Base-by-base conservation (phyloP, 23 red algal species). In the Gracilaria domingensis region DNA sequence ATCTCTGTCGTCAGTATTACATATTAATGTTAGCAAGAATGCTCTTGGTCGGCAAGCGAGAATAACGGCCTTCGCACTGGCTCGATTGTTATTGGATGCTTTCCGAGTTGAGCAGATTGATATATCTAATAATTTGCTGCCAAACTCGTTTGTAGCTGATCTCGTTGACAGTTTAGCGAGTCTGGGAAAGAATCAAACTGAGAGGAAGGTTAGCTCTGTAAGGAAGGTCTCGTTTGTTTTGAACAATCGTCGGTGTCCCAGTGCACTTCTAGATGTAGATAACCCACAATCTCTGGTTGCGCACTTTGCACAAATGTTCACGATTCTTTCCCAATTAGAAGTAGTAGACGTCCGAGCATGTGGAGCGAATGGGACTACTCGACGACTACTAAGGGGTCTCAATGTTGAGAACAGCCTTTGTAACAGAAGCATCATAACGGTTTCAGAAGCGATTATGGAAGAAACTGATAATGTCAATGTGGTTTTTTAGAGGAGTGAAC, bases 21-120 rank as follows among this genome's bases (percentile, higher is more conserved):
- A 36, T 40, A 17, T 90, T 37, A 80, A 79, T 14, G 36, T 90
- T 20, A 80, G 86, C 34, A 90, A 90, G 73, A 90, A 90, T 71
- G 86, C 70, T 2, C 75, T 90, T 38, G 86, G 86, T 40, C 60
- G 56, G 50, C 59, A 65, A 51, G 47, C 69, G 2, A 54, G 37
- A 18, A 71, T 50, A 26, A 80, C 86, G 26, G 71, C 73, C 34
- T 59, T 47, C 0, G 70, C 54, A 33, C 16, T 81, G 4, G 71
- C 73, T 61, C 71, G 58, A 33, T 30, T 90, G 11, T 30, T 90
- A 14, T 25, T 45, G 28, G 39, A 66, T n/a, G 45, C 71, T 1
- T 61, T 53, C 23, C 21, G 60, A 66, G 48, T 90, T 0, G 51
- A 81, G 39, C 9, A 40, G 20, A 12, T 90, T 7, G 86, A 90